Conservation (phyloP, 768 basidiomycete species). For the Tephrocybe sp. region DNA sequence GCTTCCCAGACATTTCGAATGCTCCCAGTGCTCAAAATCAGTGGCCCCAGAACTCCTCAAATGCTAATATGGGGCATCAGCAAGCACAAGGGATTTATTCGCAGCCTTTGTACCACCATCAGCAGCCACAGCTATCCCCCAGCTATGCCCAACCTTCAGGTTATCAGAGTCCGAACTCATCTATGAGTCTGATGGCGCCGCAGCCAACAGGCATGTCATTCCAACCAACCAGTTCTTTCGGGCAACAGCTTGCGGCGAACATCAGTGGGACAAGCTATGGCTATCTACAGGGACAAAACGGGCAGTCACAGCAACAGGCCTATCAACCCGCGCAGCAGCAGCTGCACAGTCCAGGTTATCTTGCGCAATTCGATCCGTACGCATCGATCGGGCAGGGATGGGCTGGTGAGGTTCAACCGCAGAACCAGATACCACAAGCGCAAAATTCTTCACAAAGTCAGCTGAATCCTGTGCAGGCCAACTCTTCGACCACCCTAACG, state of each 20-base stretch:
- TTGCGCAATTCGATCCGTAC: slow-evolving; percentile 57
- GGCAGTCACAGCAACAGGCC: slow-evolving; percentile 23
- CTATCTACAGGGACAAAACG: slow-evolving; percentile 32
- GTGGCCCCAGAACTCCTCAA: slow-evolving; percentile 29
- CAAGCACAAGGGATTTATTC: slow-evolving; percentile 31
- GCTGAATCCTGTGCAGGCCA: slow-evolving; percentile 17
- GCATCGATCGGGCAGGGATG: slow-evolving; percentile 43
- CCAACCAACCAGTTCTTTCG: slow-evolving; percentile 57
- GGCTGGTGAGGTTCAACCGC: slow-evolving; percentile 28
- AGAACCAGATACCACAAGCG: slow-evolving; percentile 17
- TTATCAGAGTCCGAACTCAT: slow-evolving; percentile 10
- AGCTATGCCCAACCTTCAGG: slow-evolving; percentile 9
- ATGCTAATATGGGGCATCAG: slow-evolving; percentile 27
- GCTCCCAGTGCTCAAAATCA: slow-evolving; percentile 32
- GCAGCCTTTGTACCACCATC: slow-evolving; percentile 34
- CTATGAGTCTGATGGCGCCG: slow-evolving; percentile 20
- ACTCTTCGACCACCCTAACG: slow-evolving; percentile 24
- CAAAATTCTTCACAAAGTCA: slow-evolving; percentile 18
- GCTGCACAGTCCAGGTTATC: slow-evolving; percentile 43
- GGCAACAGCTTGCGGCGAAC: slow-evolving; percentile 49
- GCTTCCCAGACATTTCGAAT: slow-evolving; percentile 65
- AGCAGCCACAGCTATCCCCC: slow-evolving; percentile 30
- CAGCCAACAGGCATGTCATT: slow-evolving; percentile 25
- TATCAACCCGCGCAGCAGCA: slow-evolving; percentile 51
- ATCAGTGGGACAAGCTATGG: slow-evolving; percentile 41